A percentile compares a stretch with the other conserved stretches of the same genome.
Conservation (phyloP, 78 protist genomes). For the Chrysochromulina tobinii region DNA sequence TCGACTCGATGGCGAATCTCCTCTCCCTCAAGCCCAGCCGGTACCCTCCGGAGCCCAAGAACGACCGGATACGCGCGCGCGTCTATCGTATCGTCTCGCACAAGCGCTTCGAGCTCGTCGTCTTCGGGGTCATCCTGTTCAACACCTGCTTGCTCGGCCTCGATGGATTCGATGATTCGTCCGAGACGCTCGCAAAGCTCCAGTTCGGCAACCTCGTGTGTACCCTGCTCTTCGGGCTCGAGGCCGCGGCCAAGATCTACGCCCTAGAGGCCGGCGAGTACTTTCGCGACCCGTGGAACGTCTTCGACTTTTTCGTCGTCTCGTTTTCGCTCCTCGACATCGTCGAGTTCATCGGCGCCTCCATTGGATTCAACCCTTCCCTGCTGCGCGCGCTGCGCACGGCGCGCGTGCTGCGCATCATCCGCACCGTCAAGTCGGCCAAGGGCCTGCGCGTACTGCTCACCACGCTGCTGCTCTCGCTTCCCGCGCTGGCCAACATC, state of each 20-base stretch:
- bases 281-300: not conserved
- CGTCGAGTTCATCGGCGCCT: not conserved
- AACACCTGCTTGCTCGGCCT: not conserved
- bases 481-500: conserved; percentile 35
- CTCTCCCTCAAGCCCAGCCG: not conserved
- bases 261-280: not conserved
- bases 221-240: not conserved
- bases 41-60: not conserved
- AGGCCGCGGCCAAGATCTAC: not conserved
- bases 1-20: not conserved
- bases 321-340: not conserved
- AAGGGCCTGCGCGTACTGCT: conserved; percentile 27
- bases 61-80: too few species aligned
- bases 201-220: not conserved
- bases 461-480: not conserved
- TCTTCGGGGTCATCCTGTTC: not conserved
- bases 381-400: not conserved
- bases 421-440: not conserved
- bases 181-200: not conserved
- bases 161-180: not conserved
- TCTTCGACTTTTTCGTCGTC: not conserved
- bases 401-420: not conserved
- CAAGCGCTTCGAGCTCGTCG: not conserved
- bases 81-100: not conserved
- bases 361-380: not conserved